These are phyloP conservation scores for Capsaspora owczarzaki DNA, from an alignment of 78 protist species.

Conservation along the genomic window DNA sequence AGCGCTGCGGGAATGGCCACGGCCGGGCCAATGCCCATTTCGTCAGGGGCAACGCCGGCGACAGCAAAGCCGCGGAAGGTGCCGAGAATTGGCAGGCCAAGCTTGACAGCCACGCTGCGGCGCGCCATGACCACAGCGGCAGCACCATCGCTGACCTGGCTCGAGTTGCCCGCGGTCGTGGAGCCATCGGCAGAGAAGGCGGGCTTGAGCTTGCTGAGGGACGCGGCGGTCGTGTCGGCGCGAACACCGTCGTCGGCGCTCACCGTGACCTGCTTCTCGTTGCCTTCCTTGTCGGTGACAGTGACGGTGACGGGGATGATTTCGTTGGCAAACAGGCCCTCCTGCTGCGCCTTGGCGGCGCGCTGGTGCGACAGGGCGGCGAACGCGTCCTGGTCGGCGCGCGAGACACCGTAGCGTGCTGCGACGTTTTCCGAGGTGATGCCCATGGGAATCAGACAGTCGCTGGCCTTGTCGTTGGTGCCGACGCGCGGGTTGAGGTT, in stretches of 20 bases:
- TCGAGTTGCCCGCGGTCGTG: slow-evolving; percentile 68
- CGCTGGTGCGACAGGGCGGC: slow-evolving; percentile 56
- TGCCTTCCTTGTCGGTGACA: slow-evolving; percentile 27
- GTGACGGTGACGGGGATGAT: slow-evolving; percentile 50
- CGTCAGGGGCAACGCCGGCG: slow-evolving; percentile 48
- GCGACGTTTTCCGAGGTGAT: slow-evolving; percentile 73
- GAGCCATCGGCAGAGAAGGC: slow-evolving; percentile 58
- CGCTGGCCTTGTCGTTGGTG: slow-evolving; percentile 23
- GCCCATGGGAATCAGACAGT: slow-evolving; percentile 76
- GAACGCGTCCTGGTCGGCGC: slow-evolving; percentile 74
- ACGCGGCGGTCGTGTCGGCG: background rate
- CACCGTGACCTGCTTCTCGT: slow-evolving; percentile 33
- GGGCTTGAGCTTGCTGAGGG: slow-evolving; percentile 1
- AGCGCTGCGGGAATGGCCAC: slow-evolving; percentile 74
- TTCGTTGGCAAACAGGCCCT: slow-evolving; percentile 50
- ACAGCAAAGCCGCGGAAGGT: slow-evolving; percentile 33
- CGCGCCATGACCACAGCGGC: slow-evolving; percentile 45
- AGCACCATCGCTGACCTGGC: slow-evolving; percentile 62
- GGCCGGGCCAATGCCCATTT: slow-evolving; percentile 77
- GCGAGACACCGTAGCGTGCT: slow-evolving; percentile 55
- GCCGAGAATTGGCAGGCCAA: slow-evolving; percentile 38
- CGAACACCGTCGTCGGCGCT: slow-evolving; percentile 8
- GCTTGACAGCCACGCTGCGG: slow-evolving; percentile 31
- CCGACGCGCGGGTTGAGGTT: slow-evolving; percentile 17
- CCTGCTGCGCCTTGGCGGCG: slow-evolving; percentile 60